phyloP scores from a whole-genome alignment of 306 rosid species.

The Macrotyloma uniflorum region DNA sequence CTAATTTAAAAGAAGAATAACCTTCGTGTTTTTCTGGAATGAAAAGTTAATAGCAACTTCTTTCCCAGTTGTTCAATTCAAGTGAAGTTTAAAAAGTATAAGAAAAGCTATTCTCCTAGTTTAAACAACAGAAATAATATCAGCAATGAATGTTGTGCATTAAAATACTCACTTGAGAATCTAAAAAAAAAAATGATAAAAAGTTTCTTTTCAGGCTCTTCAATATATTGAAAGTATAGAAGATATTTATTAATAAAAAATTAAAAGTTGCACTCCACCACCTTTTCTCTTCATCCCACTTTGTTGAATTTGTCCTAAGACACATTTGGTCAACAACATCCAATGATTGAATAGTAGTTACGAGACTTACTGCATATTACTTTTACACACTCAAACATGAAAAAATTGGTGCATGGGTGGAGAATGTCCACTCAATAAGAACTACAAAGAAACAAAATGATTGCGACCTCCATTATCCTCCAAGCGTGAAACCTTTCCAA shows the following conservation, averaged over 20 bases:
- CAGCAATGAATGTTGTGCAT: background rate
- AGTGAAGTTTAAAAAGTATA: background rate
- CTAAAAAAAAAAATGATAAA: background rate
- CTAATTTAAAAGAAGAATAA: background rate
- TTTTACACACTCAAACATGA: background rate
- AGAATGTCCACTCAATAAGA: background rate
- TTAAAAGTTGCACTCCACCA: background rate
- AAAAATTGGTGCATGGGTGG: constrained; percentile 26
- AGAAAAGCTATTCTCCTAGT: background rate
- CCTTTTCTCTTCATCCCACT: background rate
- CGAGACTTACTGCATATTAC: background rate
- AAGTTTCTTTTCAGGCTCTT: background rate
- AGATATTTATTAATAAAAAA: background rate
- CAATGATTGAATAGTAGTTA: constrained; percentile 36
- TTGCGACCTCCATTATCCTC: constrained; percentile 25
- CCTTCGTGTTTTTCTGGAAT: constrained; percentile 3
- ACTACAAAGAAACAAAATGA: constrained; percentile 32
- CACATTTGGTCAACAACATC: constrained; percentile 27
- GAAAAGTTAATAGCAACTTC: background rate
- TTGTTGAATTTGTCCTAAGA: background rate
- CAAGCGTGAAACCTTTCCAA: constrained; percentile 1
- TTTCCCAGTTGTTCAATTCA: background rate
- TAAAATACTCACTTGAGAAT: background rate
- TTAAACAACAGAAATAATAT: background rate
- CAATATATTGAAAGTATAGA: background rate